phyloP scores from a whole-genome alignment of 768 basidiomycete species.

The Hygrophorus pudorinus region DNA sequence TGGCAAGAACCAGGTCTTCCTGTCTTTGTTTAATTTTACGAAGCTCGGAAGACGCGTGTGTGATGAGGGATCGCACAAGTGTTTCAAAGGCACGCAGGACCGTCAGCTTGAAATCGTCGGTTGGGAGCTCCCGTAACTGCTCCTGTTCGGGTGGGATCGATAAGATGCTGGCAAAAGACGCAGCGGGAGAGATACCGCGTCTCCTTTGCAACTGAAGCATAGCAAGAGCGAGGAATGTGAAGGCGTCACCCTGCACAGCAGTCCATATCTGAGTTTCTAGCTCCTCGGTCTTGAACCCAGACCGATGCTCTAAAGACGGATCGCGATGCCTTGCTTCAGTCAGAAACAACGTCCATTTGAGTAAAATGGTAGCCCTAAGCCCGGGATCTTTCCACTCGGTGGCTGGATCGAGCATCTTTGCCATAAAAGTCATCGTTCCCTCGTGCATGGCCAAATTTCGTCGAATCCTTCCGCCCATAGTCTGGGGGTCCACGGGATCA shows the following conservation, averaged over 20 bases:
- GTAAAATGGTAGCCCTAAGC: conserved; percentile 61
- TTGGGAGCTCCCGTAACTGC: conserved; percentile 34
- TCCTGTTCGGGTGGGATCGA: conserved; percentile 29
- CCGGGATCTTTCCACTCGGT: conserved; percentile 60
- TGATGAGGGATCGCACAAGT: conserved; percentile 61
- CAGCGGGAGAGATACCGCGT: conserved; percentile 23
- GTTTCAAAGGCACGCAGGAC: conserved; percentile 60
- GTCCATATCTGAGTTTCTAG: conserved; percentile 76
- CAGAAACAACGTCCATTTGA: conserved; percentile 85
- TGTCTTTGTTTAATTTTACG: conserved; percentile 85
- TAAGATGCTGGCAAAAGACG: conserved; percentile 25
- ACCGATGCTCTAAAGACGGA: conserved; percentile 48
- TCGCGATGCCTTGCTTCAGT: conserved; percentile 67
- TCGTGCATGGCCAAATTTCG: conserved; percentile 36
- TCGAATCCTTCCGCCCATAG: conserved; percentile 34
- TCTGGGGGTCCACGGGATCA: conserved; percentile 51
- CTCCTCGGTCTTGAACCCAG: conserved; percentile 65
- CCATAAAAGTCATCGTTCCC: conserved; percentile 46
- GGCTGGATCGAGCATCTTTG: conserved; percentile 38
- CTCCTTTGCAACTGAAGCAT: conserved; percentile 48
- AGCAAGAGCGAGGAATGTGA: conserved; percentile 56
- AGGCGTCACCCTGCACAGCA: conserved; percentile 76
- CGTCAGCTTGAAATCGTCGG: conserved; percentile 41
- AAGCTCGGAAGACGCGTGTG: conserved; percentile 70
- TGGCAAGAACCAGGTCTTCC: conserved; percentile 71